Evolutionary conservation across 108 stramenopile genomes (phyloP), one percentile per base, ranked within the genome.

Genomic region (Phaeodactylum tricornutum): DNA sequence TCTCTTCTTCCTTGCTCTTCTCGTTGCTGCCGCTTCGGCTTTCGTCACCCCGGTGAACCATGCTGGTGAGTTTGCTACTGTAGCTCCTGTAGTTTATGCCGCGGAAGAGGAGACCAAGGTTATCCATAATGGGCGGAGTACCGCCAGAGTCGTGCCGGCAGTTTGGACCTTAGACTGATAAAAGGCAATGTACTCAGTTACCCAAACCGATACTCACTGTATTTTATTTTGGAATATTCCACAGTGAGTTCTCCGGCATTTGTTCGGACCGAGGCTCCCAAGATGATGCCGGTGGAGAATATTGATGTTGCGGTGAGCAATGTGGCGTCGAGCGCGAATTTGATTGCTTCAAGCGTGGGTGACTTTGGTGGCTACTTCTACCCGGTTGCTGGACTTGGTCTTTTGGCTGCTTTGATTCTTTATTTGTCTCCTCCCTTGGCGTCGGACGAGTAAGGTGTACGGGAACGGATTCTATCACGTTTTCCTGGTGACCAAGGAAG

Each of bases 391-490:
- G 87, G 87, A 43, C 68, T 88, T 67, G 66, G 49, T 21, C 38
- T 72, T 52, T 69, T 88, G 42, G 81, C 79, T 32, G 86, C 62
- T 42, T 59, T 83, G 31, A 87, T 87, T 66, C 79, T 87, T 42
- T 83, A 50, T 74, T 77, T 87, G 63, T 68, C 86, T 54, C 86
- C 86, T 55, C 86, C 86, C 53, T 78, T 87, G 64, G 77, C 52
- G 17, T 21, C 45, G 35, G 62, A 72, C 33, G 77, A 78, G 69
- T 78, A 78, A 78, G n/a, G n/a, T n/a, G n/a, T n/a, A n/a, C n/a
- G n/a, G n/a, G n/a, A n/a, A n/a, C n/a, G n/a, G n/a, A n/a, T n/a
- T n/a, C n/a, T n/a, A n/a, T n/a, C n/a, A n/a, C n/a, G n/a, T n/a
- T n/a, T n/a, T n/a, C n/a, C n/a, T n/a, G n/a, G n/a, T n/a, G n/a